Percentiles rank a stretch among this genome's conserved stretches.
Evolutionary conservation across 257 asterid species (phyloP).

Genomic region (Coffea canephora): DNA sequence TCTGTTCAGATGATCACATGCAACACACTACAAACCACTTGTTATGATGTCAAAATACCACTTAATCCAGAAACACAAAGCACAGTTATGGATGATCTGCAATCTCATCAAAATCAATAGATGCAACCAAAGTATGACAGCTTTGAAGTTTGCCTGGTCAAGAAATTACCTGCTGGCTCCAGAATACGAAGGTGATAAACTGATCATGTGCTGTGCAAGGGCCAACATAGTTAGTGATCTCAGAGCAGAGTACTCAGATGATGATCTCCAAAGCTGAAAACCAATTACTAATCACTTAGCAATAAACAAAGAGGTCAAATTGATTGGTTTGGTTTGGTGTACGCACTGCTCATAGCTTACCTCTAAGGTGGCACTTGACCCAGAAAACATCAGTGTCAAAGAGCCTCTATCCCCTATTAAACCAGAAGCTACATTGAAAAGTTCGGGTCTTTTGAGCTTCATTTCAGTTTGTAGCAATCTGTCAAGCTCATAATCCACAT

Average conservation of each 20-base stretch:
- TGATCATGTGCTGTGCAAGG: constrained; percentile 89
- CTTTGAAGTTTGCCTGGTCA: neutral
- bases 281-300: constrained; percentile 31
- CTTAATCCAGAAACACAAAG: neutral
- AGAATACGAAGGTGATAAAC: constrained; percentile 74
- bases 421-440: constrained; percentile 80
- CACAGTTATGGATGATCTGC: too few species aligned
- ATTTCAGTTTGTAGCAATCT: constrained; percentile 71
- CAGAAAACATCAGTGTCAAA: constrained; percentile 81
- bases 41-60: neutral
- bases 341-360: constrained; percentile 36
- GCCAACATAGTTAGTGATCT: constrained; percentile 95
- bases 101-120: neutral
- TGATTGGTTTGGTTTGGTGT: neutral
- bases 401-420: constrained; percentile 90
- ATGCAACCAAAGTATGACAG: too few species aligned
- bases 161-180: constrained; percentile 72
- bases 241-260: constrained; percentile 88
- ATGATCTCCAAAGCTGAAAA: constrained; percentile 91
- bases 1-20: neutral
- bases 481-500: constrained; percentile 82
- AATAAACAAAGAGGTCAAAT: constrained; percentile 10
- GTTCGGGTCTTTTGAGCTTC: constrained; percentile 70
- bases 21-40: neutral
- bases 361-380: constrained; percentile 70